These are phyloP conservation scores for Physaria fendleri DNA, from an alignment of 345 rosid genomes.

Conservation along the genomic window DNA sequence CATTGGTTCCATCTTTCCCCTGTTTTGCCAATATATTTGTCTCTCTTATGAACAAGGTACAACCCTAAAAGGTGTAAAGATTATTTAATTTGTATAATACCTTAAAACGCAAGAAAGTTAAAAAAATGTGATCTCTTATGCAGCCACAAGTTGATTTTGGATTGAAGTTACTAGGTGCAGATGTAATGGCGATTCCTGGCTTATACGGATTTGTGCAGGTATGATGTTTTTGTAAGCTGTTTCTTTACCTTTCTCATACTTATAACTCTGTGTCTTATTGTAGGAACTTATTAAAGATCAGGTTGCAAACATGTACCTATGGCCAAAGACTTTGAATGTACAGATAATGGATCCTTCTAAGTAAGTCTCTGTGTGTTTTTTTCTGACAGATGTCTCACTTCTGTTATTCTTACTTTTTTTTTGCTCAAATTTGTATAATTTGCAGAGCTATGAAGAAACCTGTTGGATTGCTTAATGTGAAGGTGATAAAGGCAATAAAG, in stretches of 20 bases:
- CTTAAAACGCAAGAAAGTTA: background rate
- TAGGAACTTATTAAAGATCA: conserved; percentile 94
- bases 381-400: background rate
- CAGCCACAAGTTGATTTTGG: conserved; percentile 98
- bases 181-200: conserved; percentile 96
- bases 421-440: background rate
- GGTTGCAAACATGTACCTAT: conserved; percentile 87
- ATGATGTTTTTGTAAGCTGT: background rate
- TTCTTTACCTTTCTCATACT: background rate
- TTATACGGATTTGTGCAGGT: conserved; percentile 79
- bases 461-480: conserved; percentile 70
- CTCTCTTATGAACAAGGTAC: conserved; percentile 93
- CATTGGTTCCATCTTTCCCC: conserved; percentile 81
- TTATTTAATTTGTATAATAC: background rate
- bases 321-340: conserved; percentile 90
- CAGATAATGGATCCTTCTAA: conserved; percentile 71
- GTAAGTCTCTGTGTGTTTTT: conserved; percentile 27
- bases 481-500: conserved; percentile 64
- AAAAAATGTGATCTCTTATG: conserved; percentile 16
- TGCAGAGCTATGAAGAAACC: conserved; percentile 72
- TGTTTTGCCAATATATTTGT: conserved; percentile 89
- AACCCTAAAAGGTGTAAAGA: background rate
- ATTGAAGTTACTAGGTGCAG: conserved; percentile 77
- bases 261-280: conserved; percentile 4
- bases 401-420: background rate